A percentile compares a stretch with the other conserved stretches of the same genome.
phyloP scores from a whole-genome alignment of 2,329 filamentous ascomycete genomes.

The Fusarium foetens region DNA sequence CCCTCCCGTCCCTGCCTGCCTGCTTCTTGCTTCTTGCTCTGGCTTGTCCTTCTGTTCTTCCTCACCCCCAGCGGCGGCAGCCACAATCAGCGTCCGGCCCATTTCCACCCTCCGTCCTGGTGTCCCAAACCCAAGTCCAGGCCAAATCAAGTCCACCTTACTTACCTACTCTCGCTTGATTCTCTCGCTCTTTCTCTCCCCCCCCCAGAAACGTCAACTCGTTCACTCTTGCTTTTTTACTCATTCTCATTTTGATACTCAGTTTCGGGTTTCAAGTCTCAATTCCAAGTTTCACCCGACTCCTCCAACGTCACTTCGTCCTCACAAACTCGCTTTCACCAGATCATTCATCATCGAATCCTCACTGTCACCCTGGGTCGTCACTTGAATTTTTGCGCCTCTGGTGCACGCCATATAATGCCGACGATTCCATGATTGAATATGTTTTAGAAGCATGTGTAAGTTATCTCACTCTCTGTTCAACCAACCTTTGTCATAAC shows the following conservation, averaged over 20 bases:
- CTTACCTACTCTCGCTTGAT: conserved; percentile 37
- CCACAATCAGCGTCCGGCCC: conserved; percentile 32
- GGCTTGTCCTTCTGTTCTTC: not conserved
- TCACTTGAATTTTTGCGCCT: conserved; percentile 42
- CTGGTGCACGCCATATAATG: conserved; percentile 49
- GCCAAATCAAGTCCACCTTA: conserved; percentile 23
- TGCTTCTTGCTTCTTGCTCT: conserved; percentile 8
- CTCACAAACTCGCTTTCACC: conserved; percentile 9
- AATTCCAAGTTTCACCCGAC: conserved; percentile 1
- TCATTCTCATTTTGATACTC: conserved; percentile 19
- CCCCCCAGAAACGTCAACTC: conserved; percentile 26
- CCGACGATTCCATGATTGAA: conserved; percentile 48
- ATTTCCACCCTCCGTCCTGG: conserved; percentile 29
- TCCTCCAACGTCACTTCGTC: conserved; percentile 28
- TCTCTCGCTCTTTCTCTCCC: conserved; percentile 34
- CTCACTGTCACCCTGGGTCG: conserved; percentile 28
- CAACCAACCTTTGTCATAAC: not conserved
- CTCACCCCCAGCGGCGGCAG: conserved; percentile 12
- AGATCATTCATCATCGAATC: conserved; percentile 1
- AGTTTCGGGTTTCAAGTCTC: not conserved
- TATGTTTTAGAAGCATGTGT: conserved; percentile 58
- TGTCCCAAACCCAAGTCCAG: conserved; percentile 4
- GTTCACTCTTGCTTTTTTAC: conserved; percentile 30
- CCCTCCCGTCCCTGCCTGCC: conserved; percentile 1
- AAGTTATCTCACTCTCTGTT: conserved; percentile 41